A percentile compares a stretch with the other conserved stretches of the same genome.
Evolutionary conservation across 345 rosid species (phyloP).

Genomic region (Cardamine occulta): DNA sequence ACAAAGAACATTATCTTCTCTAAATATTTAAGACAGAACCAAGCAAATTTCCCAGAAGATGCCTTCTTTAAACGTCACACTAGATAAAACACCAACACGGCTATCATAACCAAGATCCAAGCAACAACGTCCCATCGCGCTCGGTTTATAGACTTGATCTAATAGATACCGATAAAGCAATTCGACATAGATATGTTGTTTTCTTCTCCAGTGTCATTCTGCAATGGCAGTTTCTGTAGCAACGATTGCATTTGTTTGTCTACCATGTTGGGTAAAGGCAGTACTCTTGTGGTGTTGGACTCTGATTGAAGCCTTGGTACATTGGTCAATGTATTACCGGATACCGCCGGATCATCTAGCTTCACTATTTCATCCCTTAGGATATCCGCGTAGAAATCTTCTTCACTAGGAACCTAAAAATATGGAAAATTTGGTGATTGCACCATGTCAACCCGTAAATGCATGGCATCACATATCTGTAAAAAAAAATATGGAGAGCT

Average conservation of each 20-base stretch:
- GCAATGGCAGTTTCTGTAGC: constrained; percentile 30
- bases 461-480: constrained; percentile 26
- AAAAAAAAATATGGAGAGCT: constrained; percentile 22
- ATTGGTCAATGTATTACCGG: constrained; percentile 15
- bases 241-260: constrained; percentile 43
- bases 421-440: constrained; percentile 30
- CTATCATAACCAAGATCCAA: constrained; percentile 38
- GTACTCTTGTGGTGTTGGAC: constrained; percentile 33
- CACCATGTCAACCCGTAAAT: not conserved
- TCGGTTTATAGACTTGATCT: constrained; percentile 44
- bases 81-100: constrained; percentile 36
- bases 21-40: constrained; percentile 17
- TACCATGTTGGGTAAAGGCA: constrained; percentile 39
- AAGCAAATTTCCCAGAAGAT: not conserved
- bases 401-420: constrained; percentile 47
- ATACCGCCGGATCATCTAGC: constrained; percentile 52
- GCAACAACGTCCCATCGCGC: constrained; percentile 34
- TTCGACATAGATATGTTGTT: constrained; percentile 38
- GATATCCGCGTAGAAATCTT: constrained; percentile 73
- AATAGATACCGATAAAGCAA: constrained; percentile 44
- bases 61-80: not conserved
- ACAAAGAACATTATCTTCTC: constrained; percentile 3
- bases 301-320: constrained; percentile 44
- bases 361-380: constrained; percentile 77
- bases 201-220: constrained; percentile 37